Base-by-base conservation (phyloP, 1,284 basidiomycete species). In the Xerocomus nothofagi region DNA sequence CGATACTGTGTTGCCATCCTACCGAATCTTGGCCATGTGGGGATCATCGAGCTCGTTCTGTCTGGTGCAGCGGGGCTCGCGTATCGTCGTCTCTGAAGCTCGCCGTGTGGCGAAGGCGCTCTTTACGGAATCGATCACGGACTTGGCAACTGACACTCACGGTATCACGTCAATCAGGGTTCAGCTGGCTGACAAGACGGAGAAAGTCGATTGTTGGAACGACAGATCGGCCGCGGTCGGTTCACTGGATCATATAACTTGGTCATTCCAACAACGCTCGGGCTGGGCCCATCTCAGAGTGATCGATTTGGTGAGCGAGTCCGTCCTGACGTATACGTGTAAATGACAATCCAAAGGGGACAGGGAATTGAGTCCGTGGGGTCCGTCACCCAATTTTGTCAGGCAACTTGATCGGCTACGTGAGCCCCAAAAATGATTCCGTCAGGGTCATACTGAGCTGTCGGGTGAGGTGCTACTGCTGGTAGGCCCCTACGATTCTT, bases 381-480 rank as follows among this genome's bases (percentile, higher is more conserved):
- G 26, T 26, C 44, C 44, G 43, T 49, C 53, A 54, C 41, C 32
- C 44, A 50, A 61, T 59, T 57, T 51, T 47, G 39, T 46, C 61
- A 65, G 61, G 62, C 61, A 61, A 58, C 60, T n/a, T n/a, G n/a
- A 10, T 61, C 60, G 60, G 62, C 50, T 65, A 52, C 42, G 47
- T 46, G 38, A 30, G 27, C 41, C 26, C 33, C 36, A 39, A 36
- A 51, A 59, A 42, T 49, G 50, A 48, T 51, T 52, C 57, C 53
- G 50, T 55, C 59, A 60, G 61, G 44, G 42, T 46, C n/a, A n/a
- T 39, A 32, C 44, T 48, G 47, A 58, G 44, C 61, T 49, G 51
- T 39, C 42, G 24, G 43, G 49, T 47, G 40, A 34, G 36, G 27
- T 33, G 21, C 39, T 45, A 38, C 31, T n/a, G n/a, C n/a, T n/a